Evolutionary conservation across 371 early-diverging fungal species (phyloP), one percentile per base, ranked within the genome.

Genomic region (Batkoa obscura): DNA sequence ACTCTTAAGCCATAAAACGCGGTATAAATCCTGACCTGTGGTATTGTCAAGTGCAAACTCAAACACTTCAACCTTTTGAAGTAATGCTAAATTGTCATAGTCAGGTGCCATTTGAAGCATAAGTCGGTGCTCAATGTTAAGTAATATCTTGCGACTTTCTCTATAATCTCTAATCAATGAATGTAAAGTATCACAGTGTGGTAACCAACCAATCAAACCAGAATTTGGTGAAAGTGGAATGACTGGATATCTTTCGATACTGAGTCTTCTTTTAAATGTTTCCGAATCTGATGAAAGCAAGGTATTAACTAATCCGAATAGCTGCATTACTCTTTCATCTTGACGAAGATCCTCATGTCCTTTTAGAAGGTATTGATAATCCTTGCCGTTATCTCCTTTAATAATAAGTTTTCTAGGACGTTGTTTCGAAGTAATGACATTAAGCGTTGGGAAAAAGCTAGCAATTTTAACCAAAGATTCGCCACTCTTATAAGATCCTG

Each of bases 311-410:
- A 98, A 79, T 2, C 93, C 95, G 73, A 98, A 98, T 50, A 96
- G 67, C 68, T 98, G 98, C 96, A 98, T 98, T 9, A 94, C 97
- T 55, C 98, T 83, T 72, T 98, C 98, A 68, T 98, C 98, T 68
- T 95, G 96, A 52, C 98, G 83, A 37, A 98, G 68, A 75, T 98
- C 98, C 72, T 96, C 98, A 63, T 93, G 94, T 6, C 93, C 97
- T 74, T 98, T 98, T 57, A 96, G 74, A 56, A 95, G 63, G 62
- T 80, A 98, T 66, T 84, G 86, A 64, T 94, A 94, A 17, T 86
- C 87, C 33, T 75, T 74, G 30, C 97, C 94, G 62, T 96, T 90
- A 52, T 79, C 83, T 38, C 96, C 98, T 39, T 73, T 70, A 46
- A 96, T 84, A 1, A 80, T 78, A 58, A 96, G 58, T 34, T 81